These are phyloP conservation scores for Fulvia fulva DNA, from an alignment of 2,329 filamentous ascomycete genomes.

Conservation along the genomic window DNA sequence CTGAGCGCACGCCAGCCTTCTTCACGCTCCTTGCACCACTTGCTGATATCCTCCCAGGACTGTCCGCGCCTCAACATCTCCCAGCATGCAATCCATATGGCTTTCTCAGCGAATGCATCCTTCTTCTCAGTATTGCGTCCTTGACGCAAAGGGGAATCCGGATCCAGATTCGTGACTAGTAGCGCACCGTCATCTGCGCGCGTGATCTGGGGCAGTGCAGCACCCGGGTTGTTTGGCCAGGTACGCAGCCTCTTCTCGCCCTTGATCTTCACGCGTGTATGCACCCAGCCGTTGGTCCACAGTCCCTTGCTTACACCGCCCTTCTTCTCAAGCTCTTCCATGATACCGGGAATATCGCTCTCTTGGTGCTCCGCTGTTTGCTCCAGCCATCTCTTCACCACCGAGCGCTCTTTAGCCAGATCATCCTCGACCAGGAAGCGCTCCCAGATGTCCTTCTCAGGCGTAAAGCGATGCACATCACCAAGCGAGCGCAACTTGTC, in stretches of 20 bases:
- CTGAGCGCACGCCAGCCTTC: slow-evolving; percentile 87
- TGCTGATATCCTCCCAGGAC: slow-evolving; percentile 66
- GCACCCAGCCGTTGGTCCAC: slow-evolving; percentile 85
- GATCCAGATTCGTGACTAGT: slow-evolving; percentile 83
- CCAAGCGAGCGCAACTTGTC: slow-evolving; percentile 32
- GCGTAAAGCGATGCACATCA: slow-evolving; percentile 49
- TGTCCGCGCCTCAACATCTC: slow-evolving; percentile 86
- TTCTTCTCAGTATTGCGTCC: slow-evolving; percentile 70
- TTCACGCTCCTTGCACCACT: slow-evolving; percentile 81
- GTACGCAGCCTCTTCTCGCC: slow-evolving; percentile 75
- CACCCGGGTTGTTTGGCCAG: slow-evolving; percentile 42
- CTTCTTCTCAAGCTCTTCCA: slow-evolving; percentile 63
- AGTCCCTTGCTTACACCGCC: slow-evolving; percentile 70
- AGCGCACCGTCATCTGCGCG: slow-evolving; percentile 54
- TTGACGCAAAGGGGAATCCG: slow-evolving; percentile 82
- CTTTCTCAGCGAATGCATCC: slow-evolving; percentile 83
- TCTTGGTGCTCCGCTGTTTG: slow-evolving; percentile 64
- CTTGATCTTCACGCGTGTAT: slow-evolving; percentile 87
- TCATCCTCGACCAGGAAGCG: slow-evolving; percentile 71
- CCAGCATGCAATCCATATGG: slow-evolving; percentile 91
- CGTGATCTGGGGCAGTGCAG: slow-evolving; percentile 47
- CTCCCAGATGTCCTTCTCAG: slow-evolving; percentile 62
- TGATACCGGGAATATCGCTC: slow-evolving; percentile 70
- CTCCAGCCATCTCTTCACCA: slow-evolving; percentile 83
- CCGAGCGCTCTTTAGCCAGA: slow-evolving; percentile 70